Percentiles rank a stretch among this genome's conserved stretches.
Evolutionary conservation across 176 grass and related monocot genomes (phyloP).

Genomic region (Aechmea fasciata): DNA sequence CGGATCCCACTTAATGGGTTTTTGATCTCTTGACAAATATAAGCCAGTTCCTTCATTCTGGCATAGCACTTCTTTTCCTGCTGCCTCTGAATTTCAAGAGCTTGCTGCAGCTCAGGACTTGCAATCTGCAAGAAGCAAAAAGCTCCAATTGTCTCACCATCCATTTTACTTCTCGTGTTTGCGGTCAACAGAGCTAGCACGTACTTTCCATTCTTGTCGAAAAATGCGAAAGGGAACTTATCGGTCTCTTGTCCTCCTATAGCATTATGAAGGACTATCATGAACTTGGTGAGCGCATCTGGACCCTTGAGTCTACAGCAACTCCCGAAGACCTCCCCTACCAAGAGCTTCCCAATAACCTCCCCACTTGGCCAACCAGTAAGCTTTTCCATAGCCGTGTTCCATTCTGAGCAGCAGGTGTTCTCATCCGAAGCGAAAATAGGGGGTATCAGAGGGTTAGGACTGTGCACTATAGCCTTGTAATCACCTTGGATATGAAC

Average conservation of each 20-base stretch:
- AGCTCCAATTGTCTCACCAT: conserved; percentile 63
- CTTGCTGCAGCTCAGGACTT: conserved; percentile 82
- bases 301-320: conserved; percentile 75
- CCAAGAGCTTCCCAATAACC: conserved; percentile 68
- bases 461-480: conserved; percentile 88
- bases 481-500: conserved; percentile 98
- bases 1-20: conserved; percentile 85
- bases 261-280: conserved; percentile 84
- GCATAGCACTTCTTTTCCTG: conserved; percentile 92
- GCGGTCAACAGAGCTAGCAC: conserved; percentile 84
- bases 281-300: conserved; percentile 91
- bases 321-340: conserved; percentile 87
- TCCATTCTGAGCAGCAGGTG: conserved; percentile 94
- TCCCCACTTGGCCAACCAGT: conserved; percentile 84
- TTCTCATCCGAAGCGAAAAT: conserved; percentile 99
- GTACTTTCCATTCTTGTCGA: conserved; percentile 85
- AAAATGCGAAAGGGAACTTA: conserved; percentile 87
- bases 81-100: conserved; percentile 84
- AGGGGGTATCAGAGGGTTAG: conserved; percentile 87
- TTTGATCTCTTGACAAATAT: conserved; percentile 97
- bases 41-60: conserved; percentile 92
- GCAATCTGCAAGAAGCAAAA: conserved; percentile 98
- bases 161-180: conserved; percentile 72
- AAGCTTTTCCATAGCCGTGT: conserved; percentile 92
- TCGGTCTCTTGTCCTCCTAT: conserved; percentile 80